Evolutionary conservation across 2,329 filamentous ascomycete genomes (phyloP), one percentile per base, ranked within the genome.

Genomic region (Podosphaera xanthii): DNA sequence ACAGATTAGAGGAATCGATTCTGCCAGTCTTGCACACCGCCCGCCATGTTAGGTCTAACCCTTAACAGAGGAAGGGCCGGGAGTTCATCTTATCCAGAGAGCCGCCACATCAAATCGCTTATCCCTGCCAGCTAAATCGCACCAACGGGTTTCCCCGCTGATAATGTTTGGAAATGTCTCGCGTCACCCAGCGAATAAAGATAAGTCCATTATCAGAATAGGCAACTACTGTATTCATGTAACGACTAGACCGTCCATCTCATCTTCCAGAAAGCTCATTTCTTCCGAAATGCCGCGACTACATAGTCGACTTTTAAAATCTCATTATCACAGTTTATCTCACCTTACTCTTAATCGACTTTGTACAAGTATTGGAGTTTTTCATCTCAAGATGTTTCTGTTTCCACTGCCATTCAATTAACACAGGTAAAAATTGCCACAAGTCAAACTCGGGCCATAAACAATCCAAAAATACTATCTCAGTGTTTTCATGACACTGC

Each of bases 371-470:
- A 22, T 22, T 22, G 22, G 22, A 49, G 7, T 55, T 59, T 60
- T 66, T 67, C 49, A 68, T 67, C 42, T 70, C 68, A n/a, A 65
- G 58, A 61, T 69, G 65, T 59, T 70, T 69, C 54, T 68, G 66
- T 48, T 77, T 73, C 79, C 81, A 83, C 68, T 84, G 81, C 91
- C 92, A 98, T 70, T 95, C 89, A 56, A 97, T 76, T 59, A 98
- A 73, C 31, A 98, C 90, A 7, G 91, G 92, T 22, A 98, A 71
- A 71, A 97, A 96, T 61, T 90, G 80, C 82, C 89, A 91, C 3
- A 98, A 76, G 69, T 94, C 89, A 66, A 98, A 96, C 63, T 96
- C 88, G 1, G 92, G 92, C 92, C 92, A 98, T 62, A 95, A 76
- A 63, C 87, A 92, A 66, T 94, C 80, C 60, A 96, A 73, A 69